Base-by-base conservation (phyloP, 2,329 filamentous ascomycete species). In the Paramyrothecium sp. region DNA sequence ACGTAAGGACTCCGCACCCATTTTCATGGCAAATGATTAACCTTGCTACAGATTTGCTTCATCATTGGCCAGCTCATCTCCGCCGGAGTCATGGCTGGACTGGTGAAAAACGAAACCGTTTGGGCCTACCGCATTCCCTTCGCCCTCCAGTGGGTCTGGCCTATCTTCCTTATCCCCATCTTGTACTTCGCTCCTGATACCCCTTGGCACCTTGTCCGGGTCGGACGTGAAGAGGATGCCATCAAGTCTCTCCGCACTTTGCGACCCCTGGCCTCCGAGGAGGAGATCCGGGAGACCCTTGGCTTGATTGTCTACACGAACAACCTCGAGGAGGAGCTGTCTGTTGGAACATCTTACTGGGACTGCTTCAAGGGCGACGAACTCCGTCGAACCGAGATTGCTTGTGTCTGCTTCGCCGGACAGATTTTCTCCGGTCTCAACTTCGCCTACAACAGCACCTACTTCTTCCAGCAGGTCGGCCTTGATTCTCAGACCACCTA, bases 101-200 rank as follows among this genome's bases (percentile, higher is more conserved):
- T 69, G 16, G 60, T 66, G 51, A 58, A 67, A 30, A 69, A 71
- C 20, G 60, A 65, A 0, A 63, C 72, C 2, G 63, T 80, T 23
- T 81, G 76, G 75, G 73, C 75, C 0, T 83, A 78, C 61, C 70
- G 75, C 7, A 78, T 76, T 11, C 79, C 79, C 0, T 82, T 78
- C 55, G 78, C 73, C 1, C 54, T 81, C 0, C 79, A 82, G 58
- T 82, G 80, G 80, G 63, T 74, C 3, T 83, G 77, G 73, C 78
- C 79, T 0, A 67, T 75, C 1, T 67, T 76, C 2, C 65, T 82
- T 2, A 58, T 81, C 3, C 62, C 75, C 0, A 63, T 70, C 2
- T 66, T 79, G 2, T 60, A 65, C 11, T 75, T 81, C 30, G 76
- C 78, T 1, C 81, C 80, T 0, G 79, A 82, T 55, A 78, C 75